Base-by-base conservation (phyloP, 768 basidiomycete species). In the Suillus variegatus region DNA sequence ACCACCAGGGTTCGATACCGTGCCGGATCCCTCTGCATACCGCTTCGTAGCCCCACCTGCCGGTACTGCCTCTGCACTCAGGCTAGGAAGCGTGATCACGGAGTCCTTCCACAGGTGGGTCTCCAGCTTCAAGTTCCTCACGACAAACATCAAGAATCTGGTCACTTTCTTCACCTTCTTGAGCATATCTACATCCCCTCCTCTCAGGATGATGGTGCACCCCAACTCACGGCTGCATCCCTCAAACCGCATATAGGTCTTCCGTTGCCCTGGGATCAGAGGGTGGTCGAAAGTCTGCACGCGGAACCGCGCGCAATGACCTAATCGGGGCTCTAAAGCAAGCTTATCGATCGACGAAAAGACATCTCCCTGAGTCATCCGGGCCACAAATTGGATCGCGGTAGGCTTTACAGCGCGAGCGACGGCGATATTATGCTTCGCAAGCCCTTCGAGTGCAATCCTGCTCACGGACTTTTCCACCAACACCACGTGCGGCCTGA, bases 181-280 rank as follows among this genome's bases (percentile, higher is more conserved):
- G 63, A 99, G 79, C 0, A 88, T 93, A 46, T 91, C 90, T 63
- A 90, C 83, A 72, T 96, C 86, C 4, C 87, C 95, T 12, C 97
- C 97, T 51, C 97, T 86, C 55, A 99, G 77, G 46, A 99, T 84
- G 69, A 99, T 90, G 2, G 97, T 99, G 69, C 95, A 98, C 0
- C 96, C 96, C 85, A 94, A 91, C 67, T 97, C 94, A 60, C 86
- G 86, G 73, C 86, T 91, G 72, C 96, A 97, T 2, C 97, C 97
- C 77, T 99, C 97, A 72, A 99, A 99, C 1, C 97, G 90, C 94
- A 99, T 95, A 73, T 94, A 92, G 0, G 97, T 94, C 81, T 99
- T 99, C 64, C 97, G 85, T 20, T 85, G 86, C 22, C 95, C 95
- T n/a, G 96, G 95, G 49, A 99, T 99, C 47, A 96, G 82, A 14